Base-by-base conservation (phyloP, 78 protist species). In the Dictyostelium brefeldianum region DNA sequence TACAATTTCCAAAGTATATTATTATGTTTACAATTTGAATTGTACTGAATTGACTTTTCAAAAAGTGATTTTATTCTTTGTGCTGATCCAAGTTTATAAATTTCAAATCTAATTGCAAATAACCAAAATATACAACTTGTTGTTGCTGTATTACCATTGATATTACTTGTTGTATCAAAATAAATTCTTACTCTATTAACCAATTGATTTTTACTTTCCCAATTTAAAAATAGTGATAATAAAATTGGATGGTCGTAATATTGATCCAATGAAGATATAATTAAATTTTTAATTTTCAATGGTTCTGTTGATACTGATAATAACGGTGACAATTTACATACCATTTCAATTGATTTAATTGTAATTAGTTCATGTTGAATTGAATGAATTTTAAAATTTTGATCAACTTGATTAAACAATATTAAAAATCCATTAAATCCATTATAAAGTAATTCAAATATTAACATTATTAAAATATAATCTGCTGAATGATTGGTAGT, bases 221-320 rank as follows among this genome's bases (percentile, higher is more conserved):
- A 87, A 77, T 87, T 87, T 17, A 87, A 51, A 50, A 87, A 87
- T 29, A 73, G 64, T 4, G 64, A 64, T 18, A 87, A 31, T 50
- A 87, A 43, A 31, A 59, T 77, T 27, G 93, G 93, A 65, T 87
- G 93, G 64, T 87, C 93, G 20, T 56, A 65, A 48, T 87, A 87
- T 11, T 87, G 25, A n/a, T 25, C n/a, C 20, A 87, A 50, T 18
- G 27, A 71, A 14, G 64, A n/a, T 2, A 64, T 8, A 25, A 77
- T 59, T 18, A 70, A 7, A 20, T 74, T 9, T 50, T 87, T 87
- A 7, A 87, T 87, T 36, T 36, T 54, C 2, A 18, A 64, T 48
- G 93, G 93, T 64, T 67, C 64, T 15, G 78, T 54, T 6, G 54
- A 41, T 17, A 87, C 11, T 6, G 54, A 41, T 17, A 87, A 12